Evolutionary conservation across 768 basidiomycete genomes (phyloP), one percentile per base, ranked within the genome.

Genomic region (Boletus coccyginus): DNA sequence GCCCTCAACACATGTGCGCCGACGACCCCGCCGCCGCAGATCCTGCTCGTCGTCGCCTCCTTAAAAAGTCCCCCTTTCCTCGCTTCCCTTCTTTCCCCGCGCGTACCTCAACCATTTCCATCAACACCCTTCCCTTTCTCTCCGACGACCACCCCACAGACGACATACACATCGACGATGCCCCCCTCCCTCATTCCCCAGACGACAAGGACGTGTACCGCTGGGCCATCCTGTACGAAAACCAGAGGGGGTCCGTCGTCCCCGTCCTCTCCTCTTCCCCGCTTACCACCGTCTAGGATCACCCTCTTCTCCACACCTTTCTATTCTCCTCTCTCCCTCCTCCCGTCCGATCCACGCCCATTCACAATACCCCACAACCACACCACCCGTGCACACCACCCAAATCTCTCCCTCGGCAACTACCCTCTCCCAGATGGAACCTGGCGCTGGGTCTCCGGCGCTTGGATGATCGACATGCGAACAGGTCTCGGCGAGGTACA

Each of bases 381-480:
- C 31, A 59, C 61, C 32, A 70, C 70, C 51, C 78, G 77, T 24
- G 72, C 74, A 11, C 70, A 76, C 45, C 82, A 85, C 59, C 79
- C 84, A 0, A 79, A 80, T 4, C 75, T 88, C 47, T 77, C 84
- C 9, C 78, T 90, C 6, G 67, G 72, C 5, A 78, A 80, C 53
- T 93, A 87, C 63, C 87, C 87, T 10, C 78, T 92, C 27, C 90
- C 90, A 3, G 88, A 92, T 60, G 90, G 88, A 24, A 81, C 78
- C 21, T 93, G 91, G 91, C 79, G 74, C 50, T 93, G 90, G 90
- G 83, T 91, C 2, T 90, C 88, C 41, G 81, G 81, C 42, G 71
- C 80, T 8, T 93, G 90, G 90, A 88, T 92, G 88, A 83, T 92
- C 55, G 91, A 93, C 74, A 92, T 93, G 90, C 87, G 87, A 41